Evolutionary conservation across 257 asterid species (phyloP), one percentile per base, ranked within the genome.

Genomic region (Gynochthodes officinalis): DNA sequence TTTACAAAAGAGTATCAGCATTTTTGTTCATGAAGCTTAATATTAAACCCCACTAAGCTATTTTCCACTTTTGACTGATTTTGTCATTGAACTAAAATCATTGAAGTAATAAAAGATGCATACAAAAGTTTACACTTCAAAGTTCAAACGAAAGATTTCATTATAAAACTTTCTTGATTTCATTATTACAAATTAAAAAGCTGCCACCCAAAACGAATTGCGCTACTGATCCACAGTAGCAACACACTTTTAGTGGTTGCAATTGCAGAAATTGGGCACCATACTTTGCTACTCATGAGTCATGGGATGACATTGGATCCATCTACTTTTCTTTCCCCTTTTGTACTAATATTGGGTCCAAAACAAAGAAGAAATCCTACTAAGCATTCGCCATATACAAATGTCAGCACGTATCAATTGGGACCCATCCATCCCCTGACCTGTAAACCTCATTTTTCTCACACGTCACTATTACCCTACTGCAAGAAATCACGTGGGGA

Each of bases 401-500:
- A 76, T 81, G 80, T 72, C 80, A 39, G 59, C 82, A 71, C 64
- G 53, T 46, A 72, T 44, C 11, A 18, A 7, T 23, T 13, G 19
- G 69, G 59, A 50, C 73, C 82, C 77, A 46, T 30, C 3, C 46
- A 1, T n/a, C 0, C n/a, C 25, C 61, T 28, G 62, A 72, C 50
- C 50, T 50, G 65, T 55, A 1, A 46, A 1, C n/a, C 52, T 19
- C 39, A 71, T 19, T 35, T 37, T 19, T n/a, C 49, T 30, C 71
- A 64, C 75, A 59, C 72, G 72, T 79, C 75, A 72, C 73, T 67
- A 43, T 69, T 53, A 62, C 43, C 76, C 64, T 58, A 60, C 78
- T 55, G 73, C 70, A 54, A 62, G 71, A 48, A 46, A 63, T 69
- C 71, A 72, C 78, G 65, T 76, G 81, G 67, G 77, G 39, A 67